phyloP scores from a whole-genome alignment of 2,329 filamentous ascomycete species.

The Stagonosporopsis vannaccii region DNA sequence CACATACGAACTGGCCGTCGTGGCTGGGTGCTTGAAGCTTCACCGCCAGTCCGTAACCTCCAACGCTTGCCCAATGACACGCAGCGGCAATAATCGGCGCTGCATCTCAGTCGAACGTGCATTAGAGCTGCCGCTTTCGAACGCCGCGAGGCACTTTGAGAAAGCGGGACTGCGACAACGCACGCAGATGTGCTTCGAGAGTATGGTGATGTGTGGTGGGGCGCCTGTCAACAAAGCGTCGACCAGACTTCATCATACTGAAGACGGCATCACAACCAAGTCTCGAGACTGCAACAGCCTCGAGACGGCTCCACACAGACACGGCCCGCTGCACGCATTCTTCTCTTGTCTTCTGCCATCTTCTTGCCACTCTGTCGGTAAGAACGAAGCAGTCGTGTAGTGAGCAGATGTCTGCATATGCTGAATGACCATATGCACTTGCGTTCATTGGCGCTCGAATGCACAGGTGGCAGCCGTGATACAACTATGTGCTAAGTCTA shows the following conservation, averaged over 20 bases:
- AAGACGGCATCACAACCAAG: not conserved
- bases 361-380: conserved; percentile 8
- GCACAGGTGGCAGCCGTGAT: conserved; percentile 19
- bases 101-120: conserved; percentile 30
- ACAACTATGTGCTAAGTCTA: conserved; percentile 12
- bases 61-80: conserved; percentile 26
- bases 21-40: conserved; percentile 25
- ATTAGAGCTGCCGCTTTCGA: conserved; percentile 26
- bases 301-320: conserved; percentile 7
- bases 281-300: not conserved
- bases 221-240: conserved; percentile 17
- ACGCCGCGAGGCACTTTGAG: conserved; percentile 10
- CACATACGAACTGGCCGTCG: conserved; percentile 6
- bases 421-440: conserved; percentile 8
- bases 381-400: conserved; percentile 4
- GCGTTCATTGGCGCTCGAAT: conserved; percentile 13
- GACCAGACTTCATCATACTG: not conserved
- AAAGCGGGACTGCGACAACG: conserved; percentile 32
- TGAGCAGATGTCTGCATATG: not conserved
- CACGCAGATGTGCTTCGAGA: conserved; percentile 29
- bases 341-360: conserved; percentile 10
- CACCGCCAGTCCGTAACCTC: conserved; percentile 39
- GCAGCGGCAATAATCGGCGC: conserved; percentile 26
- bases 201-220: conserved; percentile 14
- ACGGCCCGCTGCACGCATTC: conserved; percentile 2